A percentile compares a stretch with the other conserved stretches of the same genome.
Evolutionary conservation across 73 alveolate species (phyloP).

Genomic region (Urostyla sp.): DNA sequence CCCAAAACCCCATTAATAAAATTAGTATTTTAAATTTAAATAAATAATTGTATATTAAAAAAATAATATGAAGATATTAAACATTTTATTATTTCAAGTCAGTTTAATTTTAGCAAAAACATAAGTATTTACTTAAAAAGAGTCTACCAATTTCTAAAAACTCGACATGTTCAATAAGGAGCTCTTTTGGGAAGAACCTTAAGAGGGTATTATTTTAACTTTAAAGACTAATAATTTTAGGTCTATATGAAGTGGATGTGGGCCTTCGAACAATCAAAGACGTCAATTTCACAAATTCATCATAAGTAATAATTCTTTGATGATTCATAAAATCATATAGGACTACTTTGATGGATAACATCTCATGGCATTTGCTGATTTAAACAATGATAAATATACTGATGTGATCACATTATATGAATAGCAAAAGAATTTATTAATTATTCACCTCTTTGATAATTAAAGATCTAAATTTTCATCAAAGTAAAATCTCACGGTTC

Average conservation of each 20-base stretch:
- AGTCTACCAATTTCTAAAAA: neutral
- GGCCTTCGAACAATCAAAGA: constrained; percentile 32
- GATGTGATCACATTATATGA: constrained; percentile 60
- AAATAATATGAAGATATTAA: neutral
- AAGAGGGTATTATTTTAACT: constrained; percentile 7
- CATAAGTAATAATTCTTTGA: neutral
- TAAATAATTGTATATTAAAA: no score
- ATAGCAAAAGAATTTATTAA: no score
- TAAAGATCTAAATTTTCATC: no score
- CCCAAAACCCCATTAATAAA: no score
- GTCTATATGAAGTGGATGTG: constrained; percentile 56
- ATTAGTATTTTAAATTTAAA: no score
- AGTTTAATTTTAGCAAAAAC: no score
- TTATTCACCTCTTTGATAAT: no score
- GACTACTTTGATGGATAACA: constrained; percentile 15
- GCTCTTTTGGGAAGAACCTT: constrained; percentile 57
- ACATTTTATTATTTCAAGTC: neutral
- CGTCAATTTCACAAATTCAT: no score
- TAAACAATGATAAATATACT: constrained; percentile 63
- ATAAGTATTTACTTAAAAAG: no score
- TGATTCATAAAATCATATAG: neutral
- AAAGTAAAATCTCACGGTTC: no score
- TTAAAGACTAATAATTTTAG: neutral
- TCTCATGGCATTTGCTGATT: constrained; percentile 51
- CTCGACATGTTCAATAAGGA: constrained; percentile 47